Percentiles rank a stretch among this genome's conserved stretches.
Evolutionary conservation across 2,329 filamentous ascomycete genomes (phyloP).

Genomic region (Penicillium sp.): DNA sequence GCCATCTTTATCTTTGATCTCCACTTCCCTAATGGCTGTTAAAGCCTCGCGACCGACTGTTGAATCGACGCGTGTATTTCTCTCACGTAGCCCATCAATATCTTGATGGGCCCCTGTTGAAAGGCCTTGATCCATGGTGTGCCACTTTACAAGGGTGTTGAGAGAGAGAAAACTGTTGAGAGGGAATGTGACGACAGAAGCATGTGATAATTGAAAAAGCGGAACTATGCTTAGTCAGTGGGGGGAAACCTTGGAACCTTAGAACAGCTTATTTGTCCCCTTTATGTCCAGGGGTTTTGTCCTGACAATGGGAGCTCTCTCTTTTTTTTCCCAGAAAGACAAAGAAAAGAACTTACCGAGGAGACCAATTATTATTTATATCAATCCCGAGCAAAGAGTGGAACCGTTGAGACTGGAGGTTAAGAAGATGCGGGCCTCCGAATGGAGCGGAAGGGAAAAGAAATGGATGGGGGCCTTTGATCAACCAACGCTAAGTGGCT

Average conservation of each 20-base stretch:
- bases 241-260: not conserved
- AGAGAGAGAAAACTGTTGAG: slow-evolving; percentile 22
- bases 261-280: not conserved
- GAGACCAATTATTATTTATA: slow-evolving; percentile 10
- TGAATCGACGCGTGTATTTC: slow-evolving; percentile 45
- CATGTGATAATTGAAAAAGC: slow-evolving; percentile 26
- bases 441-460: slow-evolving; percentile 30
- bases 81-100: slow-evolving; percentile 49
- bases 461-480: slow-evolving; percentile 18
- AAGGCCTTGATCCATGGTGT: slow-evolving; percentile 41
- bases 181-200: slow-evolving; percentile 21
- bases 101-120: slow-evolving; percentile 39
- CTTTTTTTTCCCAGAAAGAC: not conserved
- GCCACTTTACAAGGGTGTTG: slow-evolving; percentile 17
- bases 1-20: slow-evolving; percentile 51
- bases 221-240: slow-evolving; percentile 17
- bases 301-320: not conserved
- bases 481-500: slow-evolving; percentile 9
- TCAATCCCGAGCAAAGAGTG: slow-evolving; percentile 17
- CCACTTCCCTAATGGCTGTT: slow-evolving; percentile 33
- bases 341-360: not conserved
- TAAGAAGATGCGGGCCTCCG: slow-evolving; percentile 19
- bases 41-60: slow-evolving; percentile 50
- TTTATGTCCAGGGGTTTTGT: not conserved
- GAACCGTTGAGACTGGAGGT: slow-evolving; percentile 10